Evolutionary conservation across 2,329 filamentous ascomycete species (phyloP), one percentile per base, ranked within the genome.

Genomic region (Ceratocystiopsis sp.): DNA sequence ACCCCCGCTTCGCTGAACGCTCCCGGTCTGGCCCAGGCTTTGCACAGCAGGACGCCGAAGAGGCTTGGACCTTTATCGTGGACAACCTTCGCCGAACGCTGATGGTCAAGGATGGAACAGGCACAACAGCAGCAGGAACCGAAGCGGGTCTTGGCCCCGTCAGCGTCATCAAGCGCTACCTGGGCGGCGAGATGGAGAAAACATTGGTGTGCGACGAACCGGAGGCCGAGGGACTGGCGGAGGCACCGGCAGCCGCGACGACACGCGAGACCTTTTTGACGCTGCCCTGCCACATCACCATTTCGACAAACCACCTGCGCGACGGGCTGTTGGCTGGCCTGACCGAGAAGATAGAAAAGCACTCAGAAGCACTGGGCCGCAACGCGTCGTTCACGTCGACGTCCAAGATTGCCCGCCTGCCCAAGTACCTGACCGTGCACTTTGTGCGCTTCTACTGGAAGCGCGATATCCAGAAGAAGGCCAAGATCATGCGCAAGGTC

Each of bases 391-490:
- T 94, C 62, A 95, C 86, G 41, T 94, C 94, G 63, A 82, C 73
- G 4, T 91, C 85, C n/a, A 77, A 80, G 56, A 93, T 98, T 53
- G 76, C 87, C 12, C 80, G 89, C 17, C 68, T 95, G 40, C 91
- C 91, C 16, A 93, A 94, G 61, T 95, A 98, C 59, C 71, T 98
- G 38, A 91, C 91, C 0, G 84, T 98, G 4, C 91, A 98, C 61
- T 94, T 98, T 59, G 84, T 98, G 45, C 84, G 91, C 50, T 98
- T 98, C 66, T 95, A 89, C 67, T 98, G 91, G 91, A 89, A 93
- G 57, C 78, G 81, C 39, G 85, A 93, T 52, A 86, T 84, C 4
- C 81, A 93, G 61, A 96, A 96, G 68, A 98, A 98, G 70, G 87
- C 89, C 51, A 98, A 98, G 71, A 98, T 98, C 54, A 89, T 98